phyloP scores from a whole-genome alignment of 1,284 basidiomycete species.

The Dichomitus squalens region DNA sequence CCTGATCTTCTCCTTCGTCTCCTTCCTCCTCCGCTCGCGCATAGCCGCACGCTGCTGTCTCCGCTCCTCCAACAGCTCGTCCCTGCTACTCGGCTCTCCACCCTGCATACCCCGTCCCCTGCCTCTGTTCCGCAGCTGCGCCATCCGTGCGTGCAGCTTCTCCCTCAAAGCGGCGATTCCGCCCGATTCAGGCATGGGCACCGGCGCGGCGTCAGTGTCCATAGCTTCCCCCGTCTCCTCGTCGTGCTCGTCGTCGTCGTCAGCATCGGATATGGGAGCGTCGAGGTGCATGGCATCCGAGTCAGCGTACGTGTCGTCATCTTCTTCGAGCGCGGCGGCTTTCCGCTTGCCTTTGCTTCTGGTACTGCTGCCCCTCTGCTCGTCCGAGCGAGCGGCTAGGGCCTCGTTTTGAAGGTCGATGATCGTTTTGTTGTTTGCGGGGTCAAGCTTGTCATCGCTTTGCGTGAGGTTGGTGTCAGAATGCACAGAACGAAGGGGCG shows the following conservation, averaged over 20 bases:
- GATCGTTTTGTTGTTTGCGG: constrained; percentile 83
- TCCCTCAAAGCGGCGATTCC: constrained; percentile 75
- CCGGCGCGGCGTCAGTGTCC: constrained; percentile 31
- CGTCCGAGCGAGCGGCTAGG: constrained; percentile 33
- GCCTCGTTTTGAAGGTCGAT: constrained; percentile 72
- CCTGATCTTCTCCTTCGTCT: constrained; percentile 79
- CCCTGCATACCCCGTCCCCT: constrained; percentile 41
- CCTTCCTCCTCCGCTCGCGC: constrained; percentile 81
- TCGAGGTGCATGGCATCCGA: constrained; percentile 41
- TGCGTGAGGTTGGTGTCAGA: neutral
- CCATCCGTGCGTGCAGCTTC: constrained; percentile 80
- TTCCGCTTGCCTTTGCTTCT: constrained; percentile 53
- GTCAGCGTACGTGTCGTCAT: constrained; percentile 39
- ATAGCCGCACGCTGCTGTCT: constrained; percentile 76
- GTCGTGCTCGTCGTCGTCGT: constrained; percentile 31
- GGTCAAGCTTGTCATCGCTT: constrained; percentile 72
- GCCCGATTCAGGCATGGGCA: constrained; percentile 71
- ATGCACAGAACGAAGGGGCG: neutral
- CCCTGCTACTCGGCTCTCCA: constrained; percentile 62
- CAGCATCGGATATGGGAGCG: constrained; percentile 30
- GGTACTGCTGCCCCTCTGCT: constrained; percentile 27
- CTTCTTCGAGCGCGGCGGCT: constrained; percentile 37
- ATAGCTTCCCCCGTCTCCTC: constrained; percentile 30
- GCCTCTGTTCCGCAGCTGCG: constrained; percentile 50
- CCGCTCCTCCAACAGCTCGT: constrained; percentile 82